Conservation (phyloP, 148 eudicot species). For the Linanthus parryae region DNA sequence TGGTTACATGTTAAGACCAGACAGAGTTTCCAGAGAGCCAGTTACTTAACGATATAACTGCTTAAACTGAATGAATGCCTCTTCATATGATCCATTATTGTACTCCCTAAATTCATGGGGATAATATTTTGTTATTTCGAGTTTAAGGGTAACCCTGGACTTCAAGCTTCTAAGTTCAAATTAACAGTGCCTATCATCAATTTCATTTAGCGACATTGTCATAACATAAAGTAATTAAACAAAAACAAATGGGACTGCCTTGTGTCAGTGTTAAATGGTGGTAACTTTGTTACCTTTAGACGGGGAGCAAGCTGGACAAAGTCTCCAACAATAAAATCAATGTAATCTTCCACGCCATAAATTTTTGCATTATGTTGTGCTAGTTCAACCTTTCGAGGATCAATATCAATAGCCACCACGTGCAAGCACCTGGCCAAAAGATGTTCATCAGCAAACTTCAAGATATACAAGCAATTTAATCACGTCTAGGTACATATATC, state of each 20-base stretch:
- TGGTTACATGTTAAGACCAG: too few species aligned
- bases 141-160: too few species aligned
- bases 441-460: slow-evolving; percentile 4
- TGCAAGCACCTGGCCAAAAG: slow-evolving; percentile 28
- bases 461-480: neutral
- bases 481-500: neutral
- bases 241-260: too few species aligned
- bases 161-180: too few species aligned
- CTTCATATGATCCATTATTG: too few species aligned
- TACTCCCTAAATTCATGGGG: too few species aligned
- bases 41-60: too few species aligned
- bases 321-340: slow-evolving; percentile 49
- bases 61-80: too few species aligned
- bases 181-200: too few species aligned
- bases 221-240: neutral
- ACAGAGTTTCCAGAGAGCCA: too few species aligned
- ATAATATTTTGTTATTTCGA: too few species aligned
- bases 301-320: slow-evolving; percentile 42
- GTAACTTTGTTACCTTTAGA: slow-evolving; percentile 29
- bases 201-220: too few species aligned
- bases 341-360: slow-evolving; percentile 38
- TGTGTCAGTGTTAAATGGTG: neutral
- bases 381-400: slow-evolving; percentile 34
- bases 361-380: slow-evolving; percentile 38
- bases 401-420: slow-evolving; percentile 47